Evolutionary conservation across 2,329 filamentous ascomycete genomes (phyloP).

Genomic region (Harringtonia lauricola): DNA sequence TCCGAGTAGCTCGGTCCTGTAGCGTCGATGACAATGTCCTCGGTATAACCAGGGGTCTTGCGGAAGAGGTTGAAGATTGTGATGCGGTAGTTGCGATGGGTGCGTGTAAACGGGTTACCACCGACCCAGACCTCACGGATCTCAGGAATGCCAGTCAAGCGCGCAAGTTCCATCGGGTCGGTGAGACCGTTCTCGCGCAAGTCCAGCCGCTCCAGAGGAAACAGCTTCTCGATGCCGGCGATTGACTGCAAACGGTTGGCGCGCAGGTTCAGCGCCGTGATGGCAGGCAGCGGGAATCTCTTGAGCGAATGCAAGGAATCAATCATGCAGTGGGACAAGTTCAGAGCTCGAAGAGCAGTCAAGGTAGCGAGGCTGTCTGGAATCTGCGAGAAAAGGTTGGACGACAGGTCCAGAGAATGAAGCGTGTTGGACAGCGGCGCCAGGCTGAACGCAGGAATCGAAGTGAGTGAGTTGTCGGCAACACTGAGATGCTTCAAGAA

Average conservation of each 20-base stretch:
- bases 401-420: conserved; percentile 84
- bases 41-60: conserved; percentile 75
- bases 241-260: conserved; percentile 80
- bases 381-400: conserved; percentile 87
- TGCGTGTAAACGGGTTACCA: conserved; percentile 84
- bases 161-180: conserved; percentile 84
- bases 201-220: conserved; percentile 81
- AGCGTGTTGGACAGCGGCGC: conserved; percentile 76
- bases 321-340: conserved; percentile 96
- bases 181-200: conserved; percentile 80
- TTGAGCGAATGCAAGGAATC: conserved; percentile 81
- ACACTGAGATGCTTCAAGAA: conserved; percentile 87
- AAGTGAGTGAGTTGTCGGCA: conserved; percentile 81
- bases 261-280: conserved; percentile 83
- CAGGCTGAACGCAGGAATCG: conserved; percentile 64
- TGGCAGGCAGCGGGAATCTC: conserved; percentile 79
- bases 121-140: conserved; percentile 87
- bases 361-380: conserved; percentile 82
- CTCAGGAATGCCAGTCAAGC: conserved; percentile 82
- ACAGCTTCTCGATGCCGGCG: conserved; percentile 79
- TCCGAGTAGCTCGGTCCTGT: conserved; percentile 76
- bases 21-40: conserved; percentile 84
- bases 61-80: conserved; percentile 96
- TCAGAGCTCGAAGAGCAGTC: conserved; percentile 80
- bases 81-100: conserved; percentile 73